Conservation (phyloP, 441 rosid genomes). For the Cnidoscolus chayamansa region DNA sequence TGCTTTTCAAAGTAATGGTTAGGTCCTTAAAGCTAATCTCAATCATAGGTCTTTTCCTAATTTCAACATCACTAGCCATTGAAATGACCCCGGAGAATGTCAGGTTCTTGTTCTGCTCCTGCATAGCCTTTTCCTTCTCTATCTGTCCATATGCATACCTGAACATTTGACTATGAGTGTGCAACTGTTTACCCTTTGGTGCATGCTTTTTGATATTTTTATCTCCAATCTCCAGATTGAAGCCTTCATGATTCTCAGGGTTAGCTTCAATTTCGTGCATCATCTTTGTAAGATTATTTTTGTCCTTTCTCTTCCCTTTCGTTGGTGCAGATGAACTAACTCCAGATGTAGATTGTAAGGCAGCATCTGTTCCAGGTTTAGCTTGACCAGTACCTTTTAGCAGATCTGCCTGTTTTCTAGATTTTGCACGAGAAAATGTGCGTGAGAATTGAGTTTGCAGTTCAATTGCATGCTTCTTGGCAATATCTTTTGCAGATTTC, state of each 20-base stretch:
- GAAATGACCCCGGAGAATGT: constrained; percentile 89
- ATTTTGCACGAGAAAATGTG: constrained; percentile 73
- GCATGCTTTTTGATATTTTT: constrained; percentile 59
- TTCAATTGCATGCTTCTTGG: constrained; percentile 65
- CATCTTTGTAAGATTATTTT: constrained; percentile 68
- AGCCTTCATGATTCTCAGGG: constrained; percentile 63
- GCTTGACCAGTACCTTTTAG: constrained; percentile 42
- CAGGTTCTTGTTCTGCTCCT: constrained; percentile 77
- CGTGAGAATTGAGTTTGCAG: constrained; percentile 69
- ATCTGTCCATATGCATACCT: constrained; percentile 92
- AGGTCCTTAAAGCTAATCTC: constrained; percentile 87
- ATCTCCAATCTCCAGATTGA: constrained; percentile 70
- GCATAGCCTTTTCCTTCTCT: constrained; percentile 91
- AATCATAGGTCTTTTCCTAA: constrained; percentile 60
- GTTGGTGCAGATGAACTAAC: constrained; percentile 29
- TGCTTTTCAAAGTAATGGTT: constrained; percentile 68
- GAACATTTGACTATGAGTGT: constrained; percentile 93
- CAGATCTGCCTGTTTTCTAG: constrained; percentile 42
- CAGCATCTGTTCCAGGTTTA: constrained; percentile 53
- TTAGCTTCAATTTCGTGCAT: constrained; percentile 69
- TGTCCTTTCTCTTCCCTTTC: constrained; percentile 56
- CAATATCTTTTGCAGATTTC: constrained; percentile 88
- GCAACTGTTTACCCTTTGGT: constrained; percentile 76
- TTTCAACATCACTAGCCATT: constrained; percentile 74
- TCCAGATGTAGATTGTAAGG: constrained; percentile 41